These are phyloP conservation scores for Ramularia endophylla DNA, from an alignment of 2,329 filamentous ascomycete species.

Conservation along the genomic window DNA sequence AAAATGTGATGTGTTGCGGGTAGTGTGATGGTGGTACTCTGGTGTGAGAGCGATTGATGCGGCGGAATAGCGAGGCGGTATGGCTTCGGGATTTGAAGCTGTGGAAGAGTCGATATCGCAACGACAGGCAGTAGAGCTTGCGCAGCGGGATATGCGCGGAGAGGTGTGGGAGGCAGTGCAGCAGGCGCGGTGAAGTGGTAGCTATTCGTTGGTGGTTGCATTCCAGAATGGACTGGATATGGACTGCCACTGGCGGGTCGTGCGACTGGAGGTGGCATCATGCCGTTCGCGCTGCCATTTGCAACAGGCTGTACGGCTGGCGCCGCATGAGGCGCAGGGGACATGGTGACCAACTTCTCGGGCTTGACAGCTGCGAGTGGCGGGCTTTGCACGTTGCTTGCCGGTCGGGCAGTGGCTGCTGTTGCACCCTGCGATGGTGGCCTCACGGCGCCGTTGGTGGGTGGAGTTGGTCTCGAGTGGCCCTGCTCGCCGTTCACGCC, in stretches of 20 bases:
- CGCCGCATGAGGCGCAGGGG: conserved; percentile 37
- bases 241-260: conserved; percentile 27
- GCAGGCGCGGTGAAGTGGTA: conserved; percentile 29
- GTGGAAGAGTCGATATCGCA: conserved; percentile 62
- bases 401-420: conserved; percentile 29
- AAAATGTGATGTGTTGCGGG: conserved; percentile 63
- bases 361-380: conserved; percentile 35
- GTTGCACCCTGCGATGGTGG: conserved; percentile 28
- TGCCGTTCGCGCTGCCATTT: conserved; percentile 18
- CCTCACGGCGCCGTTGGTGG: conserved; percentile 26
- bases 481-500: conserved; percentile 39
- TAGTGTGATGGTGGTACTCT: conserved; percentile 67
- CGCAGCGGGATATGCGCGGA: conserved; percentile 32
- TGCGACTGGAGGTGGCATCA: conserved; percentile 27
- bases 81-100: conserved; percentile 52
- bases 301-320: conserved; percentile 11
- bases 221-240: conserved; percentile 13
- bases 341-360: conserved; percentile 34
- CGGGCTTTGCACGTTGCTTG: conserved; percentile 35
- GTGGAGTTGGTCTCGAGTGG: conserved; percentile 23
- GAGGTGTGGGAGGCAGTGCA: conserved; percentile 31
- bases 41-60: conserved; percentile 59
- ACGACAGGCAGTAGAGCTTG: conserved; percentile 64
- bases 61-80: conserved; percentile 61
- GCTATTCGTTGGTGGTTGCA: conserved; percentile 20